Evolutionary conservation across 1,284 basidiomycete species (phyloP), one percentile per base, ranked within the genome.

Genomic region (Austroboletus niveus): DNA sequence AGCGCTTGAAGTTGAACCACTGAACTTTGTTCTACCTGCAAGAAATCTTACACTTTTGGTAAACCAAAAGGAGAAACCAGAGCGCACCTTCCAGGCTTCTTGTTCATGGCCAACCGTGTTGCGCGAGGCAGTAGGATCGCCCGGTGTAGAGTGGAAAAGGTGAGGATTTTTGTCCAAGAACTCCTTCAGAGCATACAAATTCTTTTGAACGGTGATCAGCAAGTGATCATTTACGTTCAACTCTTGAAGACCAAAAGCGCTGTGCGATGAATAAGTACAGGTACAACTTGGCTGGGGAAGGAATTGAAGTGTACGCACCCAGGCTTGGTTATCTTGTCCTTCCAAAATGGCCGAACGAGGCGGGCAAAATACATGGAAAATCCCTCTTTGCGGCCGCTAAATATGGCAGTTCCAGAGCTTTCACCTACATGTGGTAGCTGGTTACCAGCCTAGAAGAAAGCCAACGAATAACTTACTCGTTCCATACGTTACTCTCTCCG

Each of bases 341-440:
- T 88, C 95, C 96, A 98, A 55, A 98, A 78, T 1, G 92, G 89
- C 38, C 93, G 77, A 15, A 98, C 73, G 27, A 96, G 75, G 48
- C 96, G 81, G 4, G 92, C 84, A 61, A 98, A 83, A 67, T 94
- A 95, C 32, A 96, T 72, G 0, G 89, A 89, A 38, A 98, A 77
- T 1, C 93, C 96, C 70, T 98, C 93, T 60, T 94, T 83, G 47
- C 94, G 81, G 36, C 92, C 89, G 60, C 92, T 94, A 69, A 90
- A 95, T 45, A 83, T 80, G 20, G 92, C 81, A 44, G 80, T 86
- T 32, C 87, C 88, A 48, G 86, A 81, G 53, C 76, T 80, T 56
- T 88, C 87, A 40, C 79, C 85, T 83, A 55, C 45, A 43, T 39
- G 54, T 46, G 45, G 14, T 41, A 17, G 45, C 6, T 53, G 32